These are phyloP conservation scores for Gyromitra esculenta DNA, from an alignment of 2,329 filamentous ascomycete species.

Conservation along the genomic window DNA sequence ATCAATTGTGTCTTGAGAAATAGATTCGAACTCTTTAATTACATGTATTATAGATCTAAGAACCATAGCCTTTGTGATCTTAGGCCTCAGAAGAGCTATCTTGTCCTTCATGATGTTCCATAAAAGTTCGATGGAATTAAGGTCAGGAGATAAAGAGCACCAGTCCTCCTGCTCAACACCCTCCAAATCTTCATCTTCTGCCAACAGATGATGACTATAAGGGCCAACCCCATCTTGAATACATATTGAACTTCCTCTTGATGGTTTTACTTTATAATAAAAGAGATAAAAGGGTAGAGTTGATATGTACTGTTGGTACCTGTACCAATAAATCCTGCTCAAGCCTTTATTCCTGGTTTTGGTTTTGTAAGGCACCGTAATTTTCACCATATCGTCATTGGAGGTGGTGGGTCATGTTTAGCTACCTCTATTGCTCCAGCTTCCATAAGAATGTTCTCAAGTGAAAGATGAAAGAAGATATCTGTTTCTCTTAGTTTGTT, in stretches of 20 bases:
- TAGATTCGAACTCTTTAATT: constrained; percentile 3
- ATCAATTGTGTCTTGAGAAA: constrained; percentile 27
- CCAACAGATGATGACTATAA: constrained; percentile 8
- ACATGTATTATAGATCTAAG: neutral
- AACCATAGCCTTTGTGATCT: constrained; percentile 5
- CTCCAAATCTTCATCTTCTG: neutral
- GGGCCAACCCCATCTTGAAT: constrained; percentile 13
- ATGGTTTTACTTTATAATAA: neutral
- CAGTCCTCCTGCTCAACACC: constrained; percentile 18
- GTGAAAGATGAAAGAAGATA: neutral
- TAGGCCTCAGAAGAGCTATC: constrained; percentile 4
- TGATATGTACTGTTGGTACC: neutral
- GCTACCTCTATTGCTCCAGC: neutral
- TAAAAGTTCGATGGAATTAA: constrained; percentile 23
- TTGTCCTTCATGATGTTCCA: constrained; percentile 25
- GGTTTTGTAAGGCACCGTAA: neutral
- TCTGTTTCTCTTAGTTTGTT: too few species aligned
- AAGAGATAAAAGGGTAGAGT: constrained; percentile 1
- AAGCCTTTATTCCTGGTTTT: neutral
- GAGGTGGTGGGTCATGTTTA: neutral
- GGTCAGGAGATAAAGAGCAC: constrained; percentile 23
- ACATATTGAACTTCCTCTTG: neutral
- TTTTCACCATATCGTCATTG: neutral
- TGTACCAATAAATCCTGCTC: constrained; percentile 13
- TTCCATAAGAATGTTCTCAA: neutral